These are phyloP conservation scores for Lepidopterella palustris DNA, from an alignment of 495 filamentous ascomycete genomes.

Conservation along the genomic window DNA sequence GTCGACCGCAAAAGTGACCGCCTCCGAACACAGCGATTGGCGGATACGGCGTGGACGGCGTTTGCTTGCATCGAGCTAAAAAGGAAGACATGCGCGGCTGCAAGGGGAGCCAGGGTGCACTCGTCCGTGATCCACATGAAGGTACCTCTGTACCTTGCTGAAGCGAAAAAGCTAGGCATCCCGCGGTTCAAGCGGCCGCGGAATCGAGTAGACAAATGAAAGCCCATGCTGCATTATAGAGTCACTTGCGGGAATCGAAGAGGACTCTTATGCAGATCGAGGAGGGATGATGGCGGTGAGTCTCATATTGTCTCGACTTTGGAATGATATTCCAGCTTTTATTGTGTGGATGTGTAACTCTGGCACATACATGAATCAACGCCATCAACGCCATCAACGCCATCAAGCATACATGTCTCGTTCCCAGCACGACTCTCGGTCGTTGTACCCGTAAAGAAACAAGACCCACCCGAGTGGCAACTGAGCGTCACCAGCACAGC, in stretches of 20 bases:
- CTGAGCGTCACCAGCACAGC: too few species aligned
- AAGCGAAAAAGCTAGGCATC: conserved; percentile 23
- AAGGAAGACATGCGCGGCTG: conserved; percentile 15
- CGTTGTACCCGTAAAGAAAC: neutral
- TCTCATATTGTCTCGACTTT: conserved; percentile 1
- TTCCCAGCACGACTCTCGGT: neutral
- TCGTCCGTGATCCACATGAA: conserved; percentile 24
- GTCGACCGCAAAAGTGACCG: conserved; percentile 2
- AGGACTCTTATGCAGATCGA: too few species aligned
- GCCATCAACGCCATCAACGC: neutral
- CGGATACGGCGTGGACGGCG: neutral
- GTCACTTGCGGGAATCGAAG: neutral
- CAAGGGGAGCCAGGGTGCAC: conserved; percentile 23
- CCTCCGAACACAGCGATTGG: conserved; percentile 5
- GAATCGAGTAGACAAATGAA: neutral
- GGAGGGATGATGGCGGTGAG: conserved; percentile 14
- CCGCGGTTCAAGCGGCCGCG: neutral
- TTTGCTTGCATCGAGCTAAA: conserved; percentile 24
- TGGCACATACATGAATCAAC: neutral
- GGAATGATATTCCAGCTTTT: neutral
- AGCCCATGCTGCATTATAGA: neutral
- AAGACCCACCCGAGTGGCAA: too few species aligned
- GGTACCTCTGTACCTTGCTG: conserved; percentile 28
- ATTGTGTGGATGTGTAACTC: neutral
- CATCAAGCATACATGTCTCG: neutral